Evolutionary conservation across 495 filamentous ascomycete species (phyloP).

Genomic region (Neurospora tetrasperma): DNA sequence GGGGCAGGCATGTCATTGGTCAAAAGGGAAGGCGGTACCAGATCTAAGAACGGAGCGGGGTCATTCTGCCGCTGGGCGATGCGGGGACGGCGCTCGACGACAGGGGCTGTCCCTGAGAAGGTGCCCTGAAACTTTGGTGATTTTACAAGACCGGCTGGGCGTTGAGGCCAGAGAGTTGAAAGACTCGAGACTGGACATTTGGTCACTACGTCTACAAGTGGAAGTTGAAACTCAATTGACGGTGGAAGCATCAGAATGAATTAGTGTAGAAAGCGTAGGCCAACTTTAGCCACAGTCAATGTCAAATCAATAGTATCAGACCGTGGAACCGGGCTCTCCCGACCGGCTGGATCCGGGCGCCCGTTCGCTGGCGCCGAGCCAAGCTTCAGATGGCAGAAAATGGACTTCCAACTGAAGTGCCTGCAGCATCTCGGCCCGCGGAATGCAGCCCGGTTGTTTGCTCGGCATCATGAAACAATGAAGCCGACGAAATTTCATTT

Average conservation of each 20-base stretch:
- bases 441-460: background rate
- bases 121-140: background rate
- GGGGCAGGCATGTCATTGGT: background rate
- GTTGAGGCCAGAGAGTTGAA: background rate
- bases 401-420: background rate
- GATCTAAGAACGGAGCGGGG: background rate
- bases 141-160: background rate
- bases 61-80: background rate
- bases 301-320: background rate
- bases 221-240: background rate
- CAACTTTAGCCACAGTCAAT: background rate
- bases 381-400: background rate
- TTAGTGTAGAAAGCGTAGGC: background rate
- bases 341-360: background rate
- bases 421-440: background rate
- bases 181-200: background rate
- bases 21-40: background rate
- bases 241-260: background rate
- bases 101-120: background rate
- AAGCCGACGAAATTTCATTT: background rate
- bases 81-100: background rate
- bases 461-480: background rate
- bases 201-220: background rate
- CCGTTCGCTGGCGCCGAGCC: background rate
- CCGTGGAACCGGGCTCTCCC: background rate